phyloP scores from a whole-genome alignment of 2,329 filamentous ascomycete species.

The Metarhizium rileyi region DNA sequence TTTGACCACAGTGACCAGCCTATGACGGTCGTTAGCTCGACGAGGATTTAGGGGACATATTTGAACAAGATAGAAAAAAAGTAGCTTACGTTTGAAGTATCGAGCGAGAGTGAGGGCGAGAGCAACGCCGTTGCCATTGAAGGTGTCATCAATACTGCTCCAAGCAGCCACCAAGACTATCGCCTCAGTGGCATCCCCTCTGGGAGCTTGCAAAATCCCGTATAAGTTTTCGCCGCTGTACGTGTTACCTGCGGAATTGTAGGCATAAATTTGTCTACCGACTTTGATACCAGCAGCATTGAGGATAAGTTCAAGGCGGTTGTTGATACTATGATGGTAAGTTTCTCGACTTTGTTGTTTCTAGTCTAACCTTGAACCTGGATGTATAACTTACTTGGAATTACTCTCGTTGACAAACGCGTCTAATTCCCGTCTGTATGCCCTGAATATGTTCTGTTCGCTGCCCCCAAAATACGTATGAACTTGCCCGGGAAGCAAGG shows the following conservation, averaged over 20 bases:
- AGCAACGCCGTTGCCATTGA: conserved; percentile 82
- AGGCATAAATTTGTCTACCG: conserved; percentile 80
- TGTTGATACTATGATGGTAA: conserved; percentile 42
- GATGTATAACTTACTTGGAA: conserved; percentile 33
- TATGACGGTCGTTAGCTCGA: conserved; percentile 20
- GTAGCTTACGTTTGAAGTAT: conserved; percentile 72
- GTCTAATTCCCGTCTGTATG: conserved; percentile 77
- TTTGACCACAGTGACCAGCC: conserved; percentile 98
- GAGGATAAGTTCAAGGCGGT: conserved; percentile 67
- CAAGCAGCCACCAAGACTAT: conserved; percentile 88
- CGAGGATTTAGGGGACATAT: neutral
- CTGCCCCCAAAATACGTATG: conserved; percentile 96
- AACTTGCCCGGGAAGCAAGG: conserved; percentile 87
- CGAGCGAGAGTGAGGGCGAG: conserved; percentile 78
- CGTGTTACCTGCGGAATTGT: conserved; percentile 63
- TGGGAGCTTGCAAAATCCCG: conserved; percentile 82
- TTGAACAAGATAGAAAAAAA: neutral
- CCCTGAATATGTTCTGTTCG: conserved; percentile 89
- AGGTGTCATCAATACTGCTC: conserved; percentile 66
- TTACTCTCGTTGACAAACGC: conserved; percentile 45
- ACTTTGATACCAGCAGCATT: conserved; percentile 75
- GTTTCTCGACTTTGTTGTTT: neutral
- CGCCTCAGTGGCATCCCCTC: conserved; percentile 93
- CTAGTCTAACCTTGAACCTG: neutral
- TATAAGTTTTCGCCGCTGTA: conserved; percentile 85